Base-by-base conservation (phyloP, 495 filamentous ascomycete genomes). In the Hypoxylon trugodes region DNA sequence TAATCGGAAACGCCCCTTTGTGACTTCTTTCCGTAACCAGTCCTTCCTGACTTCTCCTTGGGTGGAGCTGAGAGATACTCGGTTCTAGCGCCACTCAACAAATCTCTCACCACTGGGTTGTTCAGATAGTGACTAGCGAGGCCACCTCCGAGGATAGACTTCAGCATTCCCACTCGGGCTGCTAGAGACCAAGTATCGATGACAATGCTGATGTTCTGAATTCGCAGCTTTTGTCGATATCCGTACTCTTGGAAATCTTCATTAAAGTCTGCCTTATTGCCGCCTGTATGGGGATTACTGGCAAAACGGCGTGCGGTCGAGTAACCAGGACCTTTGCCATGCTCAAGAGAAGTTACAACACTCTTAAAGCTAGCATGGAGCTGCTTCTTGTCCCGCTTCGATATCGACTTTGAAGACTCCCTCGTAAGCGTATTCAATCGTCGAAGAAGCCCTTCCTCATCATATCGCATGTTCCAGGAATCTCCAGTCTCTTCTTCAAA, bases 131-230 rank as follows among this genome's bases (percentile, higher is more conserved):
- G 94, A 32, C 82, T 83, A 16, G 87, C 75, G 46, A 97, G 92
- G 0, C 94, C 94, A 10, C 90, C 88, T 58, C 90, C 88, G 35
- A 97, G 76, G 7, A 94, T 72, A n/a, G 88, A 80, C 70, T 89
- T 87, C 28, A 98, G 79, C 36, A 87, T 84, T 56, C 92, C 86
- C 42, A 96, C 74, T 19, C 92, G 83, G 63, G 90, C 82, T 62
- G 94, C 82, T 65, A 96, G 93, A 83, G 91, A 95, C 94, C 94
- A 98, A 33, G 84, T 87, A 68, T 97, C 91, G 51, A 98, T 92
- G 56, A 83, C 82, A 81, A 97, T 86, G 33, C 86, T 86, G 56
- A 85, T 84, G 21, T 84, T 82, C 55, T 91, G 86, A 28, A 97
- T 86, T 56, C 87, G 86, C 30, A 97, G 84, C 10, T 83, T 90